These are phyloP conservation scores for Neocallimastix lanati DNA, from an alignment of 192 early-diverging fungal genomes.

Conservation along the genomic window DNA sequence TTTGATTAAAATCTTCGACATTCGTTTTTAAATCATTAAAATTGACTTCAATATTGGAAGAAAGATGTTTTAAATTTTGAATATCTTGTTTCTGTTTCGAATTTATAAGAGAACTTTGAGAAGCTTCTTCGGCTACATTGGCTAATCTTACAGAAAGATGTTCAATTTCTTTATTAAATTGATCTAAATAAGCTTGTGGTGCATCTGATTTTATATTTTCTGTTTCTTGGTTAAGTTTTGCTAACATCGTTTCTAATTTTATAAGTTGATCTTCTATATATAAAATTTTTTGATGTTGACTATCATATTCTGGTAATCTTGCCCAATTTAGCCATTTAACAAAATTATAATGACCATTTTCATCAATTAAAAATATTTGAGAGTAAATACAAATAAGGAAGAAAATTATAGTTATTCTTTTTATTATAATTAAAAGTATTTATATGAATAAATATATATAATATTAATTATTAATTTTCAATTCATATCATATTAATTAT, in stretches of 20 bases:
- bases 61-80: neutral
- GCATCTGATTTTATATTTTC: neutral
- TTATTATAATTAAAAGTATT: neutral
- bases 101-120: neutral
- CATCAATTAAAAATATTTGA: neutral
- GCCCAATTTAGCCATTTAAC: neutral
- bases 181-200: neutral
- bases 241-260: neutral
- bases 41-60: neutral
- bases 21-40: neutral
- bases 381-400: neutral
- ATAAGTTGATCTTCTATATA: neutral
- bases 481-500: too few relatives aligned
- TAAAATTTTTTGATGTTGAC: neutral
- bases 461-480: too few relatives aligned
- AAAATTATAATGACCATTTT: neutral
- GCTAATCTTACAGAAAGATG: neutral
- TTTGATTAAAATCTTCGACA: neutral
- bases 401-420: neutral
- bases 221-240: neutral
- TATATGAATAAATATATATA: neutral
- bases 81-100: neutral
- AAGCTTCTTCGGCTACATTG: neutral
- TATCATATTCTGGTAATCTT: neutral
- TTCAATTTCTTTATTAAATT: neutral